phyloP scores from a whole-genome alignment of 2,329 filamentous ascomycete genomes.

The Cucurbitaria berberidis region DNA sequence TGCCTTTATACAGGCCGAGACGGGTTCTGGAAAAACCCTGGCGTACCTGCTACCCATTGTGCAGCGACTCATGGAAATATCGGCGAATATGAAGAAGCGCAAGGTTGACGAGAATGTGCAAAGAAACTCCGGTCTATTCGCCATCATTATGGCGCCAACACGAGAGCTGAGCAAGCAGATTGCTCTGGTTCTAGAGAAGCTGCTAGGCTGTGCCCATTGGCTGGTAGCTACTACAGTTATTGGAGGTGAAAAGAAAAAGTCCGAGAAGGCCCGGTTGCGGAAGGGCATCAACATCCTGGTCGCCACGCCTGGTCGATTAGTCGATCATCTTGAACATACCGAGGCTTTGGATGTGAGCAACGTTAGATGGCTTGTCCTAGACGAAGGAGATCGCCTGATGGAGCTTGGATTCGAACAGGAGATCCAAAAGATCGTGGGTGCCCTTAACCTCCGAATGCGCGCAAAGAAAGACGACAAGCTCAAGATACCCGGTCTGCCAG shows the following conservation, averaged over 20 bases:
- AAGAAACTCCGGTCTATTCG: constrained; percentile 87
- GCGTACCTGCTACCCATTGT: constrained; percentile 95
- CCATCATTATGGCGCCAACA: constrained; percentile 91
- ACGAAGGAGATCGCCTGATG: constrained; percentile 98
- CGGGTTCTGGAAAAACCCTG: constrained; percentile 94
- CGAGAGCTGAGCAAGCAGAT: constrained; percentile 96
- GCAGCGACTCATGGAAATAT: constrained; percentile 82
- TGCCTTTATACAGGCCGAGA: constrained; percentile 96
- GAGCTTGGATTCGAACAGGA: constrained; percentile 97
- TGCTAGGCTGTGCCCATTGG: constrained; percentile 91
- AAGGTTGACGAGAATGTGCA: constrained; percentile 62
- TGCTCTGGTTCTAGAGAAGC: constrained; percentile 79
- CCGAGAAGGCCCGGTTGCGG: constrained; percentile 89
- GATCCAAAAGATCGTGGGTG: constrained; percentile 82
- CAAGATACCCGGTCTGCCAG: constrained; percentile 70
- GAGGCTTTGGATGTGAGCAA: constrained; percentile 85
- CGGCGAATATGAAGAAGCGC: constrained; percentile 56
- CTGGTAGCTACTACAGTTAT: constrained; percentile 88
- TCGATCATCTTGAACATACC: constrained; percentile 92
- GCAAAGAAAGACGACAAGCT: constrained; percentile 65
- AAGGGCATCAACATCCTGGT: constrained; percentile 97
- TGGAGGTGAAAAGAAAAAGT: constrained; percentile 74
- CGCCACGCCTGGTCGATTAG: constrained; percentile 88
- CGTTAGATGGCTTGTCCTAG: constrained; percentile 90
- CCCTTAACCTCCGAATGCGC: constrained; percentile 70